Conservation (phyloP, 176 grass and related monocot genomes). For the Paspalum notatum region DNA sequence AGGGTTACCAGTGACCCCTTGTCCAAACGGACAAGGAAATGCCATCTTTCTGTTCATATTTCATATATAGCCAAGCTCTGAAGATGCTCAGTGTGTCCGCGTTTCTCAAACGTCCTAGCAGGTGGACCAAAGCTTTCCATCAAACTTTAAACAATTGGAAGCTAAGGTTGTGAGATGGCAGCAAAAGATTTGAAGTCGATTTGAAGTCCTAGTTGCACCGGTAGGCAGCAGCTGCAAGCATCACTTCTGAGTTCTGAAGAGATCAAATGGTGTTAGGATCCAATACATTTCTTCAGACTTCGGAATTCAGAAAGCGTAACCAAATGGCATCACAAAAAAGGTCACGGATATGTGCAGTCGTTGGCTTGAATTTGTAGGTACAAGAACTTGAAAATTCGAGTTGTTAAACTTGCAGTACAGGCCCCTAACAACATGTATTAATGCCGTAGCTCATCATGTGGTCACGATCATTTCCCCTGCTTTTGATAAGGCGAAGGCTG, state of each 20-base stretch:
- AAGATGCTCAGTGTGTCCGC: conserved; percentile 15
- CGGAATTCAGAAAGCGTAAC: conserved; percentile 1
- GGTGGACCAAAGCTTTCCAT: conserved; percentile 49
- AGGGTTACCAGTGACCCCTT: conserved; percentile 28
- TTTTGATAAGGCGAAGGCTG: conserved; percentile 44
- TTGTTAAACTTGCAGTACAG: conserved; percentile 28
- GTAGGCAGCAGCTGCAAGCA: conserved; percentile 37
- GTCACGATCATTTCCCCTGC: conserved; percentile 2
- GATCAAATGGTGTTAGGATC: conserved; percentile 23
- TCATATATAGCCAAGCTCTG: conserved; percentile 30
- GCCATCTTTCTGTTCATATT: conserved; percentile 49
- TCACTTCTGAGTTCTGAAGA: conserved; percentile 18
- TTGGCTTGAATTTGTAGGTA: conserved; percentile 5
- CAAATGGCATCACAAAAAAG: conserved; percentile 16
- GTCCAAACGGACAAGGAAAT: conserved; percentile 51
- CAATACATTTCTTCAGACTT: conserved; percentile 1
- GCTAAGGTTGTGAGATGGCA: conserved; percentile 35
- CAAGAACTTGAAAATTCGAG: neutral
- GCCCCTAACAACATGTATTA: neutral
- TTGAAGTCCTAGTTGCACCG: conserved; percentile 11
- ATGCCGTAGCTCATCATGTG: conserved; percentile 7
- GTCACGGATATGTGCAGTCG: neutral
- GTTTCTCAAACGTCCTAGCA: conserved; percentile 14
- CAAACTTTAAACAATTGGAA: conserved; percentile 36
- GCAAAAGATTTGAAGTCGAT: conserved; percentile 11